Conservation (phyloP, 148 eudicot genomes). For the Cornus controversa region DNA sequence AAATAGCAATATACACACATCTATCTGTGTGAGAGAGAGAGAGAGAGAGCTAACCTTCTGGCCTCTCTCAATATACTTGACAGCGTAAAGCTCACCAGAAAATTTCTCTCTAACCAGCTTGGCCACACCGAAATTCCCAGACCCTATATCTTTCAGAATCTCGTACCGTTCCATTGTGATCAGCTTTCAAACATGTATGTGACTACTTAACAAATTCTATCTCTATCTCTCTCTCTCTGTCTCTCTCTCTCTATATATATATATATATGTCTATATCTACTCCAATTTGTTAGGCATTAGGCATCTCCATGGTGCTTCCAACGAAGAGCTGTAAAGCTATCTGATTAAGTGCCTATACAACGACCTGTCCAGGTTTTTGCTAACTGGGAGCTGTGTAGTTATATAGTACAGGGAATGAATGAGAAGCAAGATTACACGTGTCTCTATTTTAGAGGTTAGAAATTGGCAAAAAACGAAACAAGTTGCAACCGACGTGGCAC, state of each 20-base stretch:
- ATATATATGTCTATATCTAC: not conserved
- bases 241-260: not conserved
- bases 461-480: not conserved
- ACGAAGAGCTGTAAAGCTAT: not conserved
- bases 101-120: slow-evolving; percentile 42
- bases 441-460: not conserved
- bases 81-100: slow-evolving; percentile 46
- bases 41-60: slow-evolving; percentile 36
- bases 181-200: not conserved
- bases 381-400: not conserved
- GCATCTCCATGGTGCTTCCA: not conserved
- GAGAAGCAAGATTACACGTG: not conserved
- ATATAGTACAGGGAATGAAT: not conserved
- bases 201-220: not conserved
- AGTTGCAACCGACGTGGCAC: not conserved
- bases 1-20: not conserved
- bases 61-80: slow-evolving; percentile 81
- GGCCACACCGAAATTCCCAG: slow-evolving; percentile 57
- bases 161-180: slow-evolving; percentile 36
- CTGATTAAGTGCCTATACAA: no score
- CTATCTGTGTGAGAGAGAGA: not conserved
- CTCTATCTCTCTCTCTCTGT: not conserved
- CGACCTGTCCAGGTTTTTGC: not conserved
- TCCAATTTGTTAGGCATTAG: not conserved
- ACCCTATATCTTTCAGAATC: slow-evolving; percentile 41